Base-by-base conservation (phyloP, 345 rosid species). In the Xanthoceras sorbifolium region DNA sequence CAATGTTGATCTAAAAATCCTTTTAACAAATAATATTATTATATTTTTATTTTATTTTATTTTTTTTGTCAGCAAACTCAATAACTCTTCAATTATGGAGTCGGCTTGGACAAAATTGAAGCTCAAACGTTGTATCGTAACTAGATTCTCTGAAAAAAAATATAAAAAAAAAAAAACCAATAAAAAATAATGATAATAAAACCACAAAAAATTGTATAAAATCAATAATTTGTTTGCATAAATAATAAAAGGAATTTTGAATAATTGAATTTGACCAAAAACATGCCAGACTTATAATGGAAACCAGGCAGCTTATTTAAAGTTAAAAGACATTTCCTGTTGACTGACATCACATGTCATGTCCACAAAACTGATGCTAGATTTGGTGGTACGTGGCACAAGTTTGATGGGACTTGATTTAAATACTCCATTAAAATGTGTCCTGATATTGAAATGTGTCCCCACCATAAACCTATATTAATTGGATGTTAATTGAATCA, bases 341-440 rank as follows among this genome's bases (percentile, higher is more conserved):
- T 11, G 31, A 54, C 44, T 64, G 10, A 20, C 15, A 42, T 57
- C 81, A 59, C 74, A 73, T 25, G 81, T 50, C 68, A 60, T 67
- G 63, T 73, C 73, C 20, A 67, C 36, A 44, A 46, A 52, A 42
- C 15, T 66, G 73, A 31, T 4, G 28, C 26, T 32, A 20, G 29
- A 67, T 46, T 78, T 73, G 52, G 15, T 57, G 3, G 10, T 66
- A 20, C 67, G 31, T 59, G 73, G 72, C 77, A 42, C 20, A 40
- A 29, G 55, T 10, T 57, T 5, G 22, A 44, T 42, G 32, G 23
- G 7, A 38, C 22, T 26, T 5, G 64, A 68, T 29, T 44, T 70
- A 9, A 52, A 10, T 31, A 32, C 11, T 28, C 1, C 17, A 28
- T 29, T 22, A 50, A n/a, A n/a, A n/a, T n/a, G n/a, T n/a, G 23